Percentiles rank a stretch among this genome's conserved stretches.
Conservation (phyloP, 1,284 basidiomycete genomes). For the Pisolithus thermaeus region DNA sequence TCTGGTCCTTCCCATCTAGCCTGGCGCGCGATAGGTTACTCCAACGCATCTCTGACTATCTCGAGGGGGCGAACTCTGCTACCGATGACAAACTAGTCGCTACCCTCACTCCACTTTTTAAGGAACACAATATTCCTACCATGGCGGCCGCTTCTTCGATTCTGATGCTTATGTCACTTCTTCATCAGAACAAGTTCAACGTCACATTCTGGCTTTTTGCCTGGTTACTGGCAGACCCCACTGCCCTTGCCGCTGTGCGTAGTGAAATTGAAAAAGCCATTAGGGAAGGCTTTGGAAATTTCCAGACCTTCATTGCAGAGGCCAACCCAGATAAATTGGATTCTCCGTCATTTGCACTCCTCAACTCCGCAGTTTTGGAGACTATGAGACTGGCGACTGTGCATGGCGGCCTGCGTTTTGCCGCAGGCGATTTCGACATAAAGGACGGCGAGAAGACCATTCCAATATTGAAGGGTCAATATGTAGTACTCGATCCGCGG, state of each 20-base stretch:
- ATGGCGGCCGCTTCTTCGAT: no score
- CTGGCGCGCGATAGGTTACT: slow-evolving; percentile 11
- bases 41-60: slow-evolving; percentile 9
- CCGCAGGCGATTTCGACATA: slow-evolving; percentile 16
- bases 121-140: no score
- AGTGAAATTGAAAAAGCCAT: no score
- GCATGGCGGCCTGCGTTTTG: slow-evolving; percentile 13
- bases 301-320: neutral
- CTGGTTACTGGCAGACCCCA: no score
- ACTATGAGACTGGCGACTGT: slow-evolving; percentile 18
- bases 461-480: slow-evolving; percentile 15
- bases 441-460: slow-evolving; percentile 9
- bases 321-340: slow-evolving; percentile 12
- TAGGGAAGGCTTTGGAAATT: no score
- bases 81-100: slow-evolving; percentile 8
- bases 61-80: slow-evolving; percentile 8
- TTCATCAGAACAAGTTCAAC: no score
- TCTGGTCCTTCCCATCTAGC: slow-evolving; percentile 15
- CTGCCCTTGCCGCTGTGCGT: no score
- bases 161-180: no score
- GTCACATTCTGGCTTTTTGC: no score
- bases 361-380: slow-evolving; percentile 26
- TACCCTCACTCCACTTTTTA: slow-evolving; percentile 1
- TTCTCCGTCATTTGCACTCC: slow-evolving; percentile 12
- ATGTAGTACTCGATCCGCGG: slow-evolving; percentile 14